Evolutionary conservation across 2,329 filamentous ascomycete species (phyloP), one percentile per base, ranked within the genome.

Genomic region (Hymenoscyphus occultus): DNA sequence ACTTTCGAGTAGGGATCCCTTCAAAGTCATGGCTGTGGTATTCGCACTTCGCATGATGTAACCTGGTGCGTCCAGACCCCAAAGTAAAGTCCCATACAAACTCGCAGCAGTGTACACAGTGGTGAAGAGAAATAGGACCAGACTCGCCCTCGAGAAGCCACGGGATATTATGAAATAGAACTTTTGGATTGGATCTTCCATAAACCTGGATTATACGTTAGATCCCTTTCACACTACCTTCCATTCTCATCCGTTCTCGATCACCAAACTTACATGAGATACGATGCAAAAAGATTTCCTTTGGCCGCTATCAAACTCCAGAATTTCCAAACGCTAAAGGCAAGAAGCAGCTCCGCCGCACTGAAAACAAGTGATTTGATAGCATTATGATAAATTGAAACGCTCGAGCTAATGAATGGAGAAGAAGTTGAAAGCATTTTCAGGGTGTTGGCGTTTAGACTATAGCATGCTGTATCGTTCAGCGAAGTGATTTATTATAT

Each of bases 301-400:
- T 39, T 59, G 10, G 61, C 45, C 10, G 61, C 61, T 16, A 63
- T 14, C 12, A 63, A 42, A 28, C 61, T 51, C 19, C 45, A 63
- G 14, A 31, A 59, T 35, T 59, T 58, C 13, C 39, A 59, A 12
- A 63, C 54, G 16, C 45, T 40, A 19, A 63, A 48, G 14, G 54
- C 61, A n/a, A 63, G 39, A 14, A 63, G 42, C 22, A 63, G 42
- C 5, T 59, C 16, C n/a, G 61, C 54, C 12, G 35, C 35, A 31
- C 54, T 42, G 56, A 63, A 63, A 19, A 63, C 59, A 7, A 63
- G 61, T 6, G 61, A 54, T 51, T 63, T 63, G 13, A 63, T 35
- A 14, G 61, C 61, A 59, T 63, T 63, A 48, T 63, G 56, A 12
- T 63, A 31, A 5, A 61, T 19, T 5, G 60, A 56, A n/a, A 61